A percentile compares a stretch with the other conserved stretches of the same genome.
Conservation (phyloP, 2,329 filamentous ascomycete species). For the Alternaria arbusti region DNA sequence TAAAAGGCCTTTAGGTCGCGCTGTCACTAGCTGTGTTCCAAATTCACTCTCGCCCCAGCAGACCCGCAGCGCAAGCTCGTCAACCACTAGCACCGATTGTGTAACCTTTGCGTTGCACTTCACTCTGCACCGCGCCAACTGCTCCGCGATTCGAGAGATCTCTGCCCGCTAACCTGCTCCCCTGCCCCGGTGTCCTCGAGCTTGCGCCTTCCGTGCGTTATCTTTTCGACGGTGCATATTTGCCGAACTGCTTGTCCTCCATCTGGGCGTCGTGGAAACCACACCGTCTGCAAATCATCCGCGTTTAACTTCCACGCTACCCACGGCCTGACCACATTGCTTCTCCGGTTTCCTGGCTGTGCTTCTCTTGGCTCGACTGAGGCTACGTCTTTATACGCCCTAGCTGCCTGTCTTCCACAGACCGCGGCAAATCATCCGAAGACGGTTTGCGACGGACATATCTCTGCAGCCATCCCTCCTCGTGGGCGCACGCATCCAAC, state of each 20-base stretch:
- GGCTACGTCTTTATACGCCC: conserved; percentile 31
- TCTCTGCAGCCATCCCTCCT: conserved; percentile 56
- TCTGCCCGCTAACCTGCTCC: conserved; percentile 27
- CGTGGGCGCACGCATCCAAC: conserved; percentile 44
- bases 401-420: conserved; percentile 35
- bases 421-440: conserved; percentile 48
- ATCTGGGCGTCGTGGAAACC: conserved; percentile 45
- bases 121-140: conserved; percentile 38
- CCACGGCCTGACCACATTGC: conserved; percentile 43
- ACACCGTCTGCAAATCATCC: conserved; percentile 58
- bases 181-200: conserved; percentile 40
- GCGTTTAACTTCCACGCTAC: conserved; percentile 55
- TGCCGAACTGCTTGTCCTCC: conserved; percentile 50
- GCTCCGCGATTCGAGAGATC: conserved; percentile 46
- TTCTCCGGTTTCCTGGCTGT: conserved; percentile 47
- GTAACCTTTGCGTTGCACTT: conserved; percentile 46
- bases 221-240: conserved; percentile 48
- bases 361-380: conserved; percentile 40
- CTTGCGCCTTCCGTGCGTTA: conserved; percentile 49
- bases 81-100: conserved; percentile 45
- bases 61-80: conserved; percentile 35
- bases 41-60: conserved; percentile 33
- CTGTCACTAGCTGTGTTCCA: conserved; percentile 43
- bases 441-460: conserved; percentile 53
- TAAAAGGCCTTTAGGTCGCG: conserved; percentile 33